Evolutionary conservation across 169 alveolate genomes (phyloP).

Genomic region (Besnoitia besnoiti): DNA sequence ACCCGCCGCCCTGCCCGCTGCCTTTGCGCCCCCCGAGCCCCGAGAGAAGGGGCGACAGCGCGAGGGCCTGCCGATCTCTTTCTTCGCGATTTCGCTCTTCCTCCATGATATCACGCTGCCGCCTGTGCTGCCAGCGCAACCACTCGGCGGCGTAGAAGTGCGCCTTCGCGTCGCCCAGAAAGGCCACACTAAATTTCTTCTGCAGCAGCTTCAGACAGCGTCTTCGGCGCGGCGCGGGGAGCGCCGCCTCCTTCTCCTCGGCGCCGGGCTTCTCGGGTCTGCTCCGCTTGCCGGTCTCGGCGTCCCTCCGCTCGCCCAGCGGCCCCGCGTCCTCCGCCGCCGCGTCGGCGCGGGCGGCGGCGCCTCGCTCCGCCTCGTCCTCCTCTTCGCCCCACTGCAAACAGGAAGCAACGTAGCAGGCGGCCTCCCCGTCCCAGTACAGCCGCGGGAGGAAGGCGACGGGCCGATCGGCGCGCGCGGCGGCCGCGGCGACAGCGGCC

Average conservation of each 20-base stretch:
- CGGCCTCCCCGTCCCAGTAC: slow-evolving; percentile 11
- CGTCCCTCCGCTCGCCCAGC: not conserved
- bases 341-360: not conserved
- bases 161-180: slow-evolving; percentile 24
- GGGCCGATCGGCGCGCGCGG: not conserved
- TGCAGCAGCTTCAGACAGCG: slow-evolving; percentile 30
- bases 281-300: not conserved
- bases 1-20: not conserved
- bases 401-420: slow-evolving; percentile 34
- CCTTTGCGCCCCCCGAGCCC: not conserved
- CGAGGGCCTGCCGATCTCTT: not conserved
- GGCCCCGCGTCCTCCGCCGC: not conserved
- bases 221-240: not conserved
- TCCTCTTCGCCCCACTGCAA: not conserved
- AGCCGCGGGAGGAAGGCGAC: slow-evolving; percentile 27
- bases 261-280: not conserved
- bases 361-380: not conserved
- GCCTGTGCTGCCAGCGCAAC: slow-evolving; percentile 13
- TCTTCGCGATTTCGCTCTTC: not conserved
- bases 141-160: slow-evolving; percentile 17
- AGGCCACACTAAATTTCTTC: slow-evolving; percentile 19
- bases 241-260: too few relatives aligned
- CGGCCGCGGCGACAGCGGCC: not conserved
- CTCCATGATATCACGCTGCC: not conserved
- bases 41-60: not conserved